These are phyloP conservation scores for Thelephora aurantiotincta DNA, from an alignment of 768 basidiomycete genomes.

Conservation along the genomic window DNA sequence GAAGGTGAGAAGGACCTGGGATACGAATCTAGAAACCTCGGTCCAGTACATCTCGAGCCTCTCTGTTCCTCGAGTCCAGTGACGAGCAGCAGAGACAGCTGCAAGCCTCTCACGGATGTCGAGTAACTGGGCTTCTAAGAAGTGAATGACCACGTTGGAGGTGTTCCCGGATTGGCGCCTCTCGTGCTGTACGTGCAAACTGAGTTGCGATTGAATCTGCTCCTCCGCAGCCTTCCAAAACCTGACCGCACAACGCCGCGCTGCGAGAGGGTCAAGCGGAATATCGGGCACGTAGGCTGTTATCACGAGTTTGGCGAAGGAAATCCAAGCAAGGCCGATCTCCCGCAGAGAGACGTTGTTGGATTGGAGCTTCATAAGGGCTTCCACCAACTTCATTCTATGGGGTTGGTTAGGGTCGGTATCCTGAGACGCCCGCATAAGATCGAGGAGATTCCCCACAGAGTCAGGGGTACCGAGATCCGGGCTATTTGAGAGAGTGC, in stretches of 20 bases:
- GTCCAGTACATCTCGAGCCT: conserved; percentile 55
- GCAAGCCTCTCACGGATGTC: conserved; percentile 4
- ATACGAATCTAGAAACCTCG: conserved; percentile 64
- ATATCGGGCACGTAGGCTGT: conserved; percentile 69
- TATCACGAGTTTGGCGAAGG: conserved; percentile 42
- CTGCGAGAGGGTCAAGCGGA: conserved; percentile 77
- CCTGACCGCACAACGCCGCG: conserved; percentile 30
- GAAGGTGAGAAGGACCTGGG: conserved; percentile 34
- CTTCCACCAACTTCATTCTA: no score
- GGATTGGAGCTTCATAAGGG: no score
- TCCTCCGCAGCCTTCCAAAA: conserved; percentile 29
- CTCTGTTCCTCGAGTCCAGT: conserved; percentile 20
- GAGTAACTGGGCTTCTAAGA: conserved; percentile 26
- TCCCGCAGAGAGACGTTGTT: no score
- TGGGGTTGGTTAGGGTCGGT: background rate
- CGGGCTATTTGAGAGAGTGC: conserved; percentile 1
- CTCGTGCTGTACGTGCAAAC: conserved; percentile 44
- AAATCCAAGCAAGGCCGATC: conserved; percentile 40
- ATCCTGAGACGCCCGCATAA: background rate
- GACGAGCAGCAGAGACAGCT: background rate
- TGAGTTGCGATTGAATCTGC: conserved; percentile 31
- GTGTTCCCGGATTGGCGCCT: conserved; percentile 37
- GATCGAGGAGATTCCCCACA: background rate
- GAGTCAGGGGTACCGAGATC: background rate
- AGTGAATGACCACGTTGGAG: conserved; percentile 31